phyloP scores from a whole-genome alignment of 2,329 filamentous ascomycete species.

The Trichothecium sympodiale region DNA sequence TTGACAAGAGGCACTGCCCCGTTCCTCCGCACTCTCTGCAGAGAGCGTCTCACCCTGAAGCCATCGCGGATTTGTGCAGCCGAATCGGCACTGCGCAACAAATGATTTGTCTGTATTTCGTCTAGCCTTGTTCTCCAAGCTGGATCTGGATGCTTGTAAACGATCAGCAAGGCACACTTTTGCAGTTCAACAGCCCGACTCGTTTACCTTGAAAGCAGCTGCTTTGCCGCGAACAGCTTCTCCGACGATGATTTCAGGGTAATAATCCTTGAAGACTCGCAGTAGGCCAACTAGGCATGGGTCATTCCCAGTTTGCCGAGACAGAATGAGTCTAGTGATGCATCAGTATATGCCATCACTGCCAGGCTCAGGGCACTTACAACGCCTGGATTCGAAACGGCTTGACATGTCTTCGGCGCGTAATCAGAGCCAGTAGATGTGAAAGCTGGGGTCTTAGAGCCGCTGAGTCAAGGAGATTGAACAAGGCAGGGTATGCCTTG shows the following conservation, averaged over 20 bases:
- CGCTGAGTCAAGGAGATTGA: conserved; percentile 73
- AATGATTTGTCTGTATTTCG: conserved; percentile 51
- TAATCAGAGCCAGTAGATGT: conserved; percentile 69
- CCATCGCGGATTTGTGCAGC: conserved; percentile 26
- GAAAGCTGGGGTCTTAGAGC: conserved; percentile 52
- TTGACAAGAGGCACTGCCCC: conserved; percentile 56
- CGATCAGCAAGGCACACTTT: conserved; percentile 13
- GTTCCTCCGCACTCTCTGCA: conserved; percentile 15
- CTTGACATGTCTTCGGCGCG: conserved; percentile 70
- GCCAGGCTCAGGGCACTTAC: conserved; percentile 27
- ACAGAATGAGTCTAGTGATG: conserved; percentile 38
- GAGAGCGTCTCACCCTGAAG: conserved; percentile 51
- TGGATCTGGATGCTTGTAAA: conserved; percentile 55
- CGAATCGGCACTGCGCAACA: conserved; percentile 32
- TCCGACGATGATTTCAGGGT: conserved; percentile 76
- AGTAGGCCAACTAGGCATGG: conserved; percentile 63
- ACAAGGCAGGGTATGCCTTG: conserved; percentile 63
- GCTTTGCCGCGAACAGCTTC: conserved; percentile 51
- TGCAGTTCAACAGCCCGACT: neutral
- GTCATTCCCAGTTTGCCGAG: conserved; percentile 57
- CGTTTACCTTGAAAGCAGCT: conserved; percentile 46
- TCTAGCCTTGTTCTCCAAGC: conserved; percentile 62
- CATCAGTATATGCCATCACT: neutral
- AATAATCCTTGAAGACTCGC: conserved; percentile 82
- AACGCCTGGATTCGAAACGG: conserved; percentile 73